Conservation (phyloP, 2,329 filamentous ascomycete species). For the Didymella glomerata region DNA sequence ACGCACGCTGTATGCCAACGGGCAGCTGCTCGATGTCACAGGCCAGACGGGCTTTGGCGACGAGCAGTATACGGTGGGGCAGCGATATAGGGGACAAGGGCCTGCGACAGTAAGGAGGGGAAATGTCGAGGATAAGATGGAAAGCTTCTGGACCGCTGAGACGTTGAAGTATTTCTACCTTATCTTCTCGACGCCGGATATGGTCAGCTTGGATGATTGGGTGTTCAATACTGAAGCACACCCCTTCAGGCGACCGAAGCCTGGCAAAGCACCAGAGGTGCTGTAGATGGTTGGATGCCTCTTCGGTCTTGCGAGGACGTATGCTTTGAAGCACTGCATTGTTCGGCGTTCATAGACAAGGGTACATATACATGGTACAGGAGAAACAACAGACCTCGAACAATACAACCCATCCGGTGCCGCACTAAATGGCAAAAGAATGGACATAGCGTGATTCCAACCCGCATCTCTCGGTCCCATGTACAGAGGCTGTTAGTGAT, state of each 20-base stretch:
- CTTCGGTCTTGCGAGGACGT: neutral
- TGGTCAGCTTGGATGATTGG: slow-evolving; percentile 58
- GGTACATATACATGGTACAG: neutral
- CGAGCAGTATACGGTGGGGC: slow-evolving; percentile 3
- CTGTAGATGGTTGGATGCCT: neutral
- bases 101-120: slow-evolving; percentile 15
- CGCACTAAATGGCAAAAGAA: neutral
- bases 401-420: neutral
- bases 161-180: slow-evolving; percentile 62
- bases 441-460: neutral
- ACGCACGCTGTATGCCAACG: slow-evolving; percentile 54
- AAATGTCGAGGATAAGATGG: slow-evolving; percentile 48
- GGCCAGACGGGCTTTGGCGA: slow-evolving; percentile 22
- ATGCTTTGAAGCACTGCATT: neutral
- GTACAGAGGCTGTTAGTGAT: neutral
- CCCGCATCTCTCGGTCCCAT: neutral
- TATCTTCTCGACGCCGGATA: slow-evolving; percentile 55
- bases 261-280: neutral
- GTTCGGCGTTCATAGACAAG: neutral
- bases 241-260: slow-evolving; percentile 52
- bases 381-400: neutral
- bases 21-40: slow-evolving; percentile 56
- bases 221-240: slow-evolving; percentile 62
- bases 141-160: slow-evolving; percentile 60
- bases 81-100: slow-evolving; percentile 11